Base-by-base conservation (phyloP, 1,284 basidiomycete genomes). In the Cryptococcus hybrid region DNA sequence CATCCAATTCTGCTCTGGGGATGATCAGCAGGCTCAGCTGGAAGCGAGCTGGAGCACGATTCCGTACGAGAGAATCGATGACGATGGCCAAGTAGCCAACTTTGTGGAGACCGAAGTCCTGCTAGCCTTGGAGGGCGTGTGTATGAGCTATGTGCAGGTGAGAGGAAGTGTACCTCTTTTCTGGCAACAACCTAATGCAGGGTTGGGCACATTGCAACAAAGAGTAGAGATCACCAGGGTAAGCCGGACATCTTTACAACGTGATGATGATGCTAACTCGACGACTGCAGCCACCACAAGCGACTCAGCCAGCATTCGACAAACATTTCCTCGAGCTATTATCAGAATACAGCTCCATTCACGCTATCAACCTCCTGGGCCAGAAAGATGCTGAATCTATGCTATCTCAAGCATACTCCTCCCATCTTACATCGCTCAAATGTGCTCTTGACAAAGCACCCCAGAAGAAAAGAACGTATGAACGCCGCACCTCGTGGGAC, bases 61-160 rank as follows among this genome's bases (percentile, higher is more conserved):
- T 97, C 81, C 95, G 97, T 71, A 95, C 94, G 3, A 85, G 96
- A 57, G 96, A 0, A 89, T 99, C 24, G 96, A 99, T 72, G 96
- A 99, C 74, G 92, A 97, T 68, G 95, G 96, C 43, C 89, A 96
- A 72, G 90, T 90, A 15, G 96, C 96, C 50, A 98, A 99, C 73
- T 98, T 97, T 78, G 96, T 96, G 39, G 95, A 97, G 88, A 95
- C 94, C 5, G 95, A 99, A 79, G 89, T 89, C 0, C 82, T 97
- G 50, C 85, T 98, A 72, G 88, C 87, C 62, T 89, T 88, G 13
- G 87, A 90, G 58, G 86, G 88, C 58, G 84, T 90, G 64, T 88
- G 85, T 71, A 86, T 92, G 73, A 93, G 91, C 71, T 97, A 91
- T 76, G 87, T 88, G 50, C 94, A 99, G 82, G 85, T 95, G 44